Percentiles rank a stretch among this genome's conserved stretches.
phyloP scores from a whole-genome alignment of 2,329 filamentous ascomycete genomes.

The Colletotrichum brevisporum region DNA sequence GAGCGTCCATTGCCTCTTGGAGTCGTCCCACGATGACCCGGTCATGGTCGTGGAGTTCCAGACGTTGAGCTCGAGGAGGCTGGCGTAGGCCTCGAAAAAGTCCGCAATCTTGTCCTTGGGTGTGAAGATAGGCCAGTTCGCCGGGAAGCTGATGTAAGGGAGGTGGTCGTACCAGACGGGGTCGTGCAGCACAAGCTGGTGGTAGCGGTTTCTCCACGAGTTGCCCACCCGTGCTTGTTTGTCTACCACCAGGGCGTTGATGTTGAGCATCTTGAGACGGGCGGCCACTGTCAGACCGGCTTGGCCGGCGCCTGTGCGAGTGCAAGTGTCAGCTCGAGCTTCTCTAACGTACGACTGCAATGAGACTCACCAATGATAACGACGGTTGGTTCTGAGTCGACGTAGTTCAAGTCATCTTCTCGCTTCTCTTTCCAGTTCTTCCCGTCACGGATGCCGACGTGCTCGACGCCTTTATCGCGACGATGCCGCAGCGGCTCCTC shows the following conservation, averaged over 20 bases:
- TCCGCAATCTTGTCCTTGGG: constrained; percentile 77
- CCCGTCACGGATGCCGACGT: constrained; percentile 58
- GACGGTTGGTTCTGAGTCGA: constrained; percentile 37
- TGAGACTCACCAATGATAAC: constrained; percentile 43
- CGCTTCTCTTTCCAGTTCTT: constrained; percentile 44
- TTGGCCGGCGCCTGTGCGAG: constrained; percentile 58
- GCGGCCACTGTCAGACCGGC: constrained; percentile 66
- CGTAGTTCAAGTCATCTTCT: constrained; percentile 37
- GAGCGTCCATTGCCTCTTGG: constrained; percentile 67
- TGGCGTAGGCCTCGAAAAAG: constrained; percentile 75
- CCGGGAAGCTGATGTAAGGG: constrained; percentile 73
- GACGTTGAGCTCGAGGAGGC: constrained; percentile 73
- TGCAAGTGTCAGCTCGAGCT: background rate
- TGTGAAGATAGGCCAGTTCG: constrained; percentile 75
- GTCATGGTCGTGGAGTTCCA: constrained; percentile 68
- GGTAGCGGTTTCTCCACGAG: constrained; percentile 73
- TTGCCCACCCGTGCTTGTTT: constrained; percentile 66
- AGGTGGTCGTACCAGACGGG: constrained; percentile 72
- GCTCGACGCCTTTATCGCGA: constrained; percentile 64
- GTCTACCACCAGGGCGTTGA: constrained; percentile 68
- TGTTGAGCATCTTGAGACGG: constrained; percentile 67
- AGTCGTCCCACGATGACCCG: constrained; percentile 62
- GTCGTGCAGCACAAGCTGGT: constrained; percentile 72
- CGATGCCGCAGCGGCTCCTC: constrained; percentile 59
- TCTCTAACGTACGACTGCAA: background rate